Evolutionary conservation across 371 early-diverging fungal species (phyloP), one percentile per base, ranked within the genome.

Genomic region (Mucor racemosus): DNA sequence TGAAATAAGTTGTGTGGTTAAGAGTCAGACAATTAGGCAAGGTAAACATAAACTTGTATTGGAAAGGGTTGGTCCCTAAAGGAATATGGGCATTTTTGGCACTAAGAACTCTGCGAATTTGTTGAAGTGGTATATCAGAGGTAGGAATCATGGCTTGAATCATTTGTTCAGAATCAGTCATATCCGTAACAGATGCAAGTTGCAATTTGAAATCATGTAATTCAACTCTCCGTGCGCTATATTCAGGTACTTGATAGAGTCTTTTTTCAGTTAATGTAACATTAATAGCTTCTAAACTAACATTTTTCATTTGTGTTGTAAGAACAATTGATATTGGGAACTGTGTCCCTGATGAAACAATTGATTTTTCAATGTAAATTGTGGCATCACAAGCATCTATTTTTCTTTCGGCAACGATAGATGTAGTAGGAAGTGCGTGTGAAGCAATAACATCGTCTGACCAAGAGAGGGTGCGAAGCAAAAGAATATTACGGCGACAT

Each of bases 11-110:
- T 0, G 82, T 76, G 41, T 82, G 82, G 41, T 82, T 82, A 26
- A 80, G 59, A 19, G 76, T 66, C 33, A 76, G 41, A 19, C 82
- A 82, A 44, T 82, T 82, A 11, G 82, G 82, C 38, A 82, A 53
- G 0, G 75, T 76, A 38, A 82, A 75, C 13, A 80, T 54, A 59
- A 78, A 78, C 4, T 72, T 76, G 50, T 80, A 78, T 40, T 77
- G 77, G 55, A 82, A 82, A 0, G 80, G 78, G 2, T 46, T 72
- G 1, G 63, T n/a, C 0, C 71, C 73, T 0, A 82, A 44, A 3
- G 82, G 69, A n/a, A 82, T 75, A 53, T 78, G 77, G 9, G 80
- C 82, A 42, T 82, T 80, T 58, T 82, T 80, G 7, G 78, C 69
- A 4, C 65, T 63, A 4, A 82, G 58, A 5, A 70, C 76, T 46